Conservation (phyloP, 306 rosid genomes). For the Prunus mongolica region DNA sequence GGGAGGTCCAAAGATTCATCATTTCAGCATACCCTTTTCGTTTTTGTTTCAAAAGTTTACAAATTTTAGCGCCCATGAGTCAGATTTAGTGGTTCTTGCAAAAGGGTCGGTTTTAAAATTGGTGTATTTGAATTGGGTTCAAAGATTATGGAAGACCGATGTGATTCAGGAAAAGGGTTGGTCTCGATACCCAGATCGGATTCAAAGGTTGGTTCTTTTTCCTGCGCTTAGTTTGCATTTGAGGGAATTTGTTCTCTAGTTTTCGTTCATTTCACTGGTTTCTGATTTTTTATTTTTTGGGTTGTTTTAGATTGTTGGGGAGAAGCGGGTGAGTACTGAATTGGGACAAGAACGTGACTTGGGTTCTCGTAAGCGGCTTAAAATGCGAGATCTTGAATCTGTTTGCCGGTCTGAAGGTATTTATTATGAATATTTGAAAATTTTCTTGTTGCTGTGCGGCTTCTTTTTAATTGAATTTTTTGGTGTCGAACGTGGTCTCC, state of each 20-base stretch:
- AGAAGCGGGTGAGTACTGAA: conserved; percentile 44
- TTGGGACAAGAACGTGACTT: conserved; percentile 31
- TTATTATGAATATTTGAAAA: neutral
- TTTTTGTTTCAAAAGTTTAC: neutral
- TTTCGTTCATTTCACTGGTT: neutral
- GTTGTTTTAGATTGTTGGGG: conserved; percentile 36
- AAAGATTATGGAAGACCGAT: conserved; percentile 36
- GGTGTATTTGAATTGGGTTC: conserved; percentile 11
- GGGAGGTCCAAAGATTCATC: neutral
- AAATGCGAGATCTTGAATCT: conserved; percentile 67
- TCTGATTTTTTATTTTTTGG: neutral
- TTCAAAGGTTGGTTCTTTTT: conserved; percentile 43
- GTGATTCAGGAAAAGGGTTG: conserved; percentile 22
- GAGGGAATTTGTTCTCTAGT: neutral
- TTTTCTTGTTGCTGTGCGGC: neutral
- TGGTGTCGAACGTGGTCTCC: neutral
- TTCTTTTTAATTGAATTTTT: neutral
- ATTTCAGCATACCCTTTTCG: neutral
- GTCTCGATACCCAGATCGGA: conserved; percentile 29
- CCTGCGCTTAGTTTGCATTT: conserved; percentile 4
- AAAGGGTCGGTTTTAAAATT: neutral
- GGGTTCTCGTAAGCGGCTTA: conserved; percentile 51
- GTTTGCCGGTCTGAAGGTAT: conserved; percentile 57
- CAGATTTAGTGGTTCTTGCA: neutral
- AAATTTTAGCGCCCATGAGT: neutral